Evolutionary conservation across 2,329 filamentous ascomycete genomes (phyloP).

Genomic region (Penicillium hordei): DNA sequence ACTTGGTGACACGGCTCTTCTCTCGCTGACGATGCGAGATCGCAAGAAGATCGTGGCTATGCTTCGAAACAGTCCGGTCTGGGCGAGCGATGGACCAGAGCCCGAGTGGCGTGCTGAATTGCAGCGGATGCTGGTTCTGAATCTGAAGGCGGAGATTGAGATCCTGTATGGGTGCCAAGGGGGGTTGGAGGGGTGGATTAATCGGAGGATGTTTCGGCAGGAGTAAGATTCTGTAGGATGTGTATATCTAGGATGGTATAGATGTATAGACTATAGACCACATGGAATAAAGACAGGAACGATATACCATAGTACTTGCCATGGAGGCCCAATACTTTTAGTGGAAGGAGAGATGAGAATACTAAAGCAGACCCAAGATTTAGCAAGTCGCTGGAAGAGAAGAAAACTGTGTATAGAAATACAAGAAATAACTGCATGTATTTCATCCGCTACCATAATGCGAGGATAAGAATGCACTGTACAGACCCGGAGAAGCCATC

Average conservation of each 20-base stretch:
- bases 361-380: not conserved
- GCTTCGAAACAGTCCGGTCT: conserved; percentile 48
- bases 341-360: too few species aligned
- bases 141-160: conserved; percentile 64
- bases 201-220: conserved; percentile 35
- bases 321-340: not conserved
- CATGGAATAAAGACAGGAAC: not conserved
- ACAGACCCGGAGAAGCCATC: conserved; percentile 15
- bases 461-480: conserved; percentile 17
- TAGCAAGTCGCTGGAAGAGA: not conserved
- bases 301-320: not conserved
- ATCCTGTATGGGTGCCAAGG: conserved; percentile 47
- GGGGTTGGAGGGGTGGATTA: conserved; percentile 47
- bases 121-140: conserved; percentile 62
- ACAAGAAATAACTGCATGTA: not conserved
- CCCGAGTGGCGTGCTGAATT: conserved; percentile 52
- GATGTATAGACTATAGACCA: not conserved
- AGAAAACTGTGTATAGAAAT: not conserved
- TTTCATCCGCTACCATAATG: conserved; percentile 13
- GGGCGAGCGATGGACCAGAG: conserved; percentile 47
- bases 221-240: not conserved
- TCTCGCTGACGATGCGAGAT: conserved; percentile 55
- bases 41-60: conserved; percentile 56
- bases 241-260: conserved; percentile 1
- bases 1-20: conserved; percentile 30